Percentiles rank a stretch among this genome's conserved stretches.
Evolutionary conservation across 2,329 filamentous ascomycete species (phyloP).

Genomic region (Endothia cerciana): DNA sequence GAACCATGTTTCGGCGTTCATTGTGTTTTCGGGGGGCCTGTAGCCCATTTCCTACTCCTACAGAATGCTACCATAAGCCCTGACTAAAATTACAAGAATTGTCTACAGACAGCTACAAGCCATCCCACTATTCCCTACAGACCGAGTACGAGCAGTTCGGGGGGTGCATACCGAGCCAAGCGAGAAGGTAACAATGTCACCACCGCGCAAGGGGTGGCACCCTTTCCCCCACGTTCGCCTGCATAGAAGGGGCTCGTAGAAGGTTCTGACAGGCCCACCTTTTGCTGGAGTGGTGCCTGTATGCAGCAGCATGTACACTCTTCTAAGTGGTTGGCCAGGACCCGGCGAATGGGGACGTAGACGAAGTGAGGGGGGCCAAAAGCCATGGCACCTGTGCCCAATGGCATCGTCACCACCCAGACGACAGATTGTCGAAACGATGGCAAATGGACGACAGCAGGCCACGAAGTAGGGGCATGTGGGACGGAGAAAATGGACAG

Average conservation of each 20-base stretch:
- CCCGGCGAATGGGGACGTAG: conserved; percentile 13
- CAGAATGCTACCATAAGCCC: conserved; percentile 5
- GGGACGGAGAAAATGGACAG: neutral
- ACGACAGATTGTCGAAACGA: neutral
- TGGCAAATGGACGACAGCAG: neutral
- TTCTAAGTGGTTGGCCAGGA: conserved; percentile 15
- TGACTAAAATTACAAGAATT: neutral
- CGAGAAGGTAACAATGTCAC: conserved; percentile 10
- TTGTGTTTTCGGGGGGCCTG: neutral
- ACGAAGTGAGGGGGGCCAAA: conserved; percentile 14
- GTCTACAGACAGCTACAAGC: conserved; percentile 10
- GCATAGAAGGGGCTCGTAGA: conserved; percentile 25
- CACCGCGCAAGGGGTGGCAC: conserved; percentile 15
- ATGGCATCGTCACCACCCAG: neutral
- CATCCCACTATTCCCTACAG: conserved; percentile 4
- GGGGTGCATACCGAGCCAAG: conserved; percentile 15
- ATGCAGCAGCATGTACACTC: conserved; percentile 14
- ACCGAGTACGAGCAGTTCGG: neutral
- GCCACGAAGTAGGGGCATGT: conserved; percentile 14
- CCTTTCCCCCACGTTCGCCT: conserved; percentile 27
- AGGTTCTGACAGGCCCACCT: conserved; percentile 26
- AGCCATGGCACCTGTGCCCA: conserved; percentile 9
- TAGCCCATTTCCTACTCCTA: neutral
- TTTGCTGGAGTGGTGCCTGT: conserved; percentile 13
- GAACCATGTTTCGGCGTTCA: conserved; percentile 16